Base-by-base conservation (phyloP, 1,139 yeast species). In the Geotrichum siamense region DNA sequence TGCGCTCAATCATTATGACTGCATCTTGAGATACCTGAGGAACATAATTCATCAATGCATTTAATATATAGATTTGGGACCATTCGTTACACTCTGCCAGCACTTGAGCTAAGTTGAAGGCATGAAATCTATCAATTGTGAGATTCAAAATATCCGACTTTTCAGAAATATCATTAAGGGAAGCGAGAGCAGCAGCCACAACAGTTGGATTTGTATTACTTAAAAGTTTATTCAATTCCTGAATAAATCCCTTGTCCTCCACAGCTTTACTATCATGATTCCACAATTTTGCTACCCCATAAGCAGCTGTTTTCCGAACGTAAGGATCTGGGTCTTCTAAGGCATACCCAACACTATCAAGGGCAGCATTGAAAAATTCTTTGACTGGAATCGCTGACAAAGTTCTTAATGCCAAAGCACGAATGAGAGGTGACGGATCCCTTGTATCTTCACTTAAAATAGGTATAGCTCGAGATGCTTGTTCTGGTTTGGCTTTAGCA, bases 1-100 rank as follows among this genome's bases (percentile, higher is more conserved):
- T 70, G n/a, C 75, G 67, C 41, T 83, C 93, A 17, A 86, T 76
- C 56, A 89, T 58, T 3, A 70, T 69, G 44, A 76, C 65, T 0
- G 95, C 89, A 39, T 82, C 93, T 1, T 69, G 70, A 16, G 76
- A 68, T 0, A 74, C 68, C 50, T 79, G 78, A 1, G 97, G 96
- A 0, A 82, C 81, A 60, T 74, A 85, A 16, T 76, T 69, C 72
- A 79, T 71, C 38, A 89, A 61, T 0, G 91, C 74, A 45, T 78
- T 77, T 45, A 89, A 65, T n/a, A 86, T 70, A 46, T 80, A 75
- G 0, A 77, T 71, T 57, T 82, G 94, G 43, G 79, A 75, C 95
- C 96, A 87, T 44, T 87, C 96, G 51, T 82, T 79, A 43, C 82
- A 71, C 46, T 69, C 74, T 2, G 70, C 62, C 35, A 83, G 61